Conservation (phyloP, 495 filamentous ascomycete species). For the Annulohypoxylon stygium region DNA sequence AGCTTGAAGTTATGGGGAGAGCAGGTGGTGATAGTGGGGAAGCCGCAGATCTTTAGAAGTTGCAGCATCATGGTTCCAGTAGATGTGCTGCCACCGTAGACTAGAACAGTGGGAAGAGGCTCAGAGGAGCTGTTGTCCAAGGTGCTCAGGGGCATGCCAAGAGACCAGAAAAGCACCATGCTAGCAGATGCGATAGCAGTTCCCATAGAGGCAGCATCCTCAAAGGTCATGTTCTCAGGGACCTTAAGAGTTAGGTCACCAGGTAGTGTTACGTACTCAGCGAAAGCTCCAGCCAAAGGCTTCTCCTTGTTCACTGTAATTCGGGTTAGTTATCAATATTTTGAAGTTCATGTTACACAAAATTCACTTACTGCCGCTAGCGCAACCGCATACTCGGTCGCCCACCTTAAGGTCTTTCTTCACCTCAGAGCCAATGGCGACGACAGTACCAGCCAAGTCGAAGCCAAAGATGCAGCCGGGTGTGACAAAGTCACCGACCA, state of each 20-base stretch:
- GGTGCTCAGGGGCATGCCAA: constrained; percentile 10
- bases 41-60: constrained; percentile 56
- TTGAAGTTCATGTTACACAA: not conserved
- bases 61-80: constrained; percentile 62
- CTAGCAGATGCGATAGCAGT: constrained; percentile 15
- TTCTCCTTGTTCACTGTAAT: constrained; percentile 9
- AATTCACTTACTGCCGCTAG: constrained; percentile 9
- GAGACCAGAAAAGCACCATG: constrained; percentile 15
- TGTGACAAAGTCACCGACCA: constrained; percentile 9
- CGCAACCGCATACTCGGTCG: constrained; percentile 15
- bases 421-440: constrained; percentile 7
- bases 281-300: constrained; percentile 6
- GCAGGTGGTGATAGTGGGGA: constrained; percentile 65
- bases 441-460: constrained; percentile 8
- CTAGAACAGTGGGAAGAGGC: constrained; percentile 51
- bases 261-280: constrained; percentile 15
- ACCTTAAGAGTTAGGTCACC: constrained; percentile 15
- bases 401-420: constrained; percentile 15
- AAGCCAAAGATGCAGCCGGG: constrained; percentile 19
- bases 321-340: not conserved
- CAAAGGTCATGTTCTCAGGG: constrained; percentile 3
- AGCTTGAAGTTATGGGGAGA: constrained; percentile 69
- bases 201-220: constrained; percentile 9
- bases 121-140: constrained; percentile 40
- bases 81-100: constrained; percentile 63